Evolutionary conservation across 768 basidiomycete genomes (phyloP).

Genomic region (Serpula lacrymans): DNA sequence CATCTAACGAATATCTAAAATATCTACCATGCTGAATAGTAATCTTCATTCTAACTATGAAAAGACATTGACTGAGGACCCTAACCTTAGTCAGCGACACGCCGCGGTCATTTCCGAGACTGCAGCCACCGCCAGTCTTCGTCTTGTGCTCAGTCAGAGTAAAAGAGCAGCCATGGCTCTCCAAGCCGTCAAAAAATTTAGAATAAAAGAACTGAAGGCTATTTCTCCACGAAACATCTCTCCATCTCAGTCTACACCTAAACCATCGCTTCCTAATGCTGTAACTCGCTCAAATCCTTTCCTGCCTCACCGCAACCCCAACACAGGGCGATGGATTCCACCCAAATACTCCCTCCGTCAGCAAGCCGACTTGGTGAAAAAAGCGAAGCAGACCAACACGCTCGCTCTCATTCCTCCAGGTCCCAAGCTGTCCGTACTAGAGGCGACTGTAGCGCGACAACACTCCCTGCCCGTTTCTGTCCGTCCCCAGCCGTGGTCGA

Average conservation of each 20-base stretch:
- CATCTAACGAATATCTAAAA: no score
- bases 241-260: no score
- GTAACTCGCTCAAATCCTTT: no score
- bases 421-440: conserved; percentile 44
- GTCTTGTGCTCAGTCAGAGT: no score
- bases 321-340: conserved; percentile 63
- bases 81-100: no score
- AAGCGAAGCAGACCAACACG: conserved; percentile 51
- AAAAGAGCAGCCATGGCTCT: conserved; percentile 5
- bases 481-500: conserved; percentile 17
- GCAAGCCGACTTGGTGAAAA: conserved; percentile 77
- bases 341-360: conserved; percentile 70
- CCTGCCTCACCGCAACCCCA: conserved; percentile 55
- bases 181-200: conserved; percentile 21
- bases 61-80: no score
- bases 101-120: no score
- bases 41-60: no score
- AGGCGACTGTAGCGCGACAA: conserved; percentile 19
- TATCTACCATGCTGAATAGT: no score
- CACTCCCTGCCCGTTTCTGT: conserved; percentile 13
- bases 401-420: conserved; percentile 67
- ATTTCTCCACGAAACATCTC: no score
- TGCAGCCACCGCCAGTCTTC: no score
- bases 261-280: no score
- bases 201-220: conserved; percentile 23